Percentiles rank a stretch among this genome's conserved stretches.
phyloP scores from a whole-genome alignment of 352 stramenopile genomes.

The Thalassiosira hispida region DNA sequence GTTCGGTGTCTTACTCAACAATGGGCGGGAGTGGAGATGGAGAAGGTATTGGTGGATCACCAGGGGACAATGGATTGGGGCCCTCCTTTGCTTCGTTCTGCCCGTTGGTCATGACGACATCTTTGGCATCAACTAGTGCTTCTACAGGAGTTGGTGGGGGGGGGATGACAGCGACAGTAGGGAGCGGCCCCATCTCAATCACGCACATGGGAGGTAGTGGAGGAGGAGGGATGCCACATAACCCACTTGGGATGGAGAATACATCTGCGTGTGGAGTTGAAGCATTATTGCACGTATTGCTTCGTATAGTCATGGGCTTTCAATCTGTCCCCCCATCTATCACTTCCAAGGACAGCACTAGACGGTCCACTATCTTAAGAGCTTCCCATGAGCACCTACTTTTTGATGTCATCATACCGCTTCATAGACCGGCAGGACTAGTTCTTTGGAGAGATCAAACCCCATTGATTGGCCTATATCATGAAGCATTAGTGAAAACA shows the following conservation, averaged over 20 bases:
- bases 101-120: constrained; percentile 17
- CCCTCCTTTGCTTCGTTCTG: constrained; percentile 41
- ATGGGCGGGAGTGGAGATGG: not conserved
- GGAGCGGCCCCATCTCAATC: constrained; percentile 29
- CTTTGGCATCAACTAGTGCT: not conserved
- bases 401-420: constrained; percentile 69
- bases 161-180: not conserved
- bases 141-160: not conserved
- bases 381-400: constrained; percentile 63
- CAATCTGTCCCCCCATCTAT: constrained; percentile 9
- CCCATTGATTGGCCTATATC: constrained; percentile 76
- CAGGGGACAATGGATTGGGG: constrained; percentile 9
- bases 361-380: constrained; percentile 25
- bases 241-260: constrained; percentile 52
- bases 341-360: constrained; percentile 2
- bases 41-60: constrained; percentile 3
- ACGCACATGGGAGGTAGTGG: constrained; percentile 15
- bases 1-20: constrained; percentile 8
- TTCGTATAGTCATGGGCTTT: constrained; percentile 58
- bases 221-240: not conserved
- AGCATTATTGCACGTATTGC: constrained; percentile 50
- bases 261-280: constrained; percentile 51
- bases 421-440: constrained; percentile 78
- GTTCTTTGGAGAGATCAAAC: constrained; percentile 83
- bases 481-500: constrained; percentile 72